phyloP scores from a whole-genome alignment of 2,329 filamentous ascomycete genomes.

The Trichoderma simmonsii region DNA sequence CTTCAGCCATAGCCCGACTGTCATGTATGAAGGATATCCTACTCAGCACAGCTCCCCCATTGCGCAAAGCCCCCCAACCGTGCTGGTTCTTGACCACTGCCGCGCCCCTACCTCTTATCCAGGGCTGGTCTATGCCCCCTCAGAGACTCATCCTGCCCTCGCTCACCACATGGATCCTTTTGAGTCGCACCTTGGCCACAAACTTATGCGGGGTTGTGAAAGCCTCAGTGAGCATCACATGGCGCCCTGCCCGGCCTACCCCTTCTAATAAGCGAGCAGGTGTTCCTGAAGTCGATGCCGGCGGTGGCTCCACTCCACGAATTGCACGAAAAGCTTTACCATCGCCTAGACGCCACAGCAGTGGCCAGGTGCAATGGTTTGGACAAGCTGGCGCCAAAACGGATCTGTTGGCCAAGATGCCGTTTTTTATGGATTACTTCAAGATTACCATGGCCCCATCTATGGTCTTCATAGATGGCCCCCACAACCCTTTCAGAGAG shows the following conservation, averaged over 20 bases:
- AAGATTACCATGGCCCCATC: constrained; percentile 88
- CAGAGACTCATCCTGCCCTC: constrained; percentile 59
- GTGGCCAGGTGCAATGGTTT: constrained; percentile 45
- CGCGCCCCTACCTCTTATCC: constrained; percentile 58
- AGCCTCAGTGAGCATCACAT: constrained; percentile 49
- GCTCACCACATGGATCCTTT: constrained; percentile 54
- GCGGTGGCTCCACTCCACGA: constrained; percentile 45
- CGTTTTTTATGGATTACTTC: constrained; percentile 90
- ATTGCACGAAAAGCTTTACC: constrained; percentile 45
- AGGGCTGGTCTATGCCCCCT: constrained; percentile 58
- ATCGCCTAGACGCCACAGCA: constrained; percentile 42
- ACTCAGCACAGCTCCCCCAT: constrained; percentile 49
- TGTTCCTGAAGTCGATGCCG: constrained; percentile 52
- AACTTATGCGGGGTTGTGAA: constrained; percentile 54
- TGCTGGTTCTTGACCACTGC: constrained; percentile 54
- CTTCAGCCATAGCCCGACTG: constrained; percentile 53
- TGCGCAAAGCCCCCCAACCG: constrained; percentile 53
- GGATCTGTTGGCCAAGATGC: constrained; percentile 72
- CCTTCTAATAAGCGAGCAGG: constrained; percentile 41
- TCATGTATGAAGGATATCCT: constrained; percentile 57
- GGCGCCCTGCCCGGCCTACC: constrained; percentile 34
- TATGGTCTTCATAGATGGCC: constrained; percentile 86
- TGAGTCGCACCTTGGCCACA: constrained; percentile 53
- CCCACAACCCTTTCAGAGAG: constrained; percentile 79
- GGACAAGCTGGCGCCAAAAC: constrained; percentile 52